phyloP scores from a whole-genome alignment of 176 grass and related monocot species.

The Juncus effusus region DNA sequence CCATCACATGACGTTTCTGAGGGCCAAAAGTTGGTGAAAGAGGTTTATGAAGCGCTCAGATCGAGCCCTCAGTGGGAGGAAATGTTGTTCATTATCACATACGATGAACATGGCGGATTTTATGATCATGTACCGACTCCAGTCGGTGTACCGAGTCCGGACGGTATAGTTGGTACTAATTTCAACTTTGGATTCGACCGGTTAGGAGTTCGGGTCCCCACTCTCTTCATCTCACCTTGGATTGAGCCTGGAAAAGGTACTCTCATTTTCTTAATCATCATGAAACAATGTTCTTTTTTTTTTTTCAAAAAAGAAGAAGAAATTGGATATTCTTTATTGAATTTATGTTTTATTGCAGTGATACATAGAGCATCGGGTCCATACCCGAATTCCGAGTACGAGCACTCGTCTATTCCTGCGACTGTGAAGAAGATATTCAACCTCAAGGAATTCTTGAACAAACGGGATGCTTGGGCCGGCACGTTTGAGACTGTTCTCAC shows the following conservation, averaged over 20 bases:
- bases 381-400: slow-evolving; percentile 51
- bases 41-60: slow-evolving; percentile 62
- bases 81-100: slow-evolving; percentile 57
- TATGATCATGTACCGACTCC: slow-evolving; percentile 74
- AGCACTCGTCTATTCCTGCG: slow-evolving; percentile 81
- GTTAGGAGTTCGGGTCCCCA: slow-evolving; percentile 69
- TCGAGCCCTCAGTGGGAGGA: slow-evolving; percentile 71
- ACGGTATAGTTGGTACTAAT: slow-evolving; percentile 39
- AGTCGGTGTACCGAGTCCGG: slow-evolving; percentile 58
- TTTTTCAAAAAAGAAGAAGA: neutral
- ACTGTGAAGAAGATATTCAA: slow-evolving; percentile 84
- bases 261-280: no score
- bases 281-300: neutral
- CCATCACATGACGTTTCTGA: slow-evolving; percentile 65
- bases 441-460: slow-evolving; percentile 64
- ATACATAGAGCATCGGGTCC: slow-evolving; percentile 53
- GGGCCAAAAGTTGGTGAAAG: slow-evolving; percentile 67
- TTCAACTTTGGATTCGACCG: slow-evolving; percentile 76
- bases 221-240: slow-evolving; percentile 73
- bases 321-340: neutral
- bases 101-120: slow-evolving; percentile 88
- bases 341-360: slow-evolving; percentile 23
- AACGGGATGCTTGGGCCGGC: slow-evolving; percentile 69
- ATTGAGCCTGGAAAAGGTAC: slow-evolving; percentile 58
- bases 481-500: slow-evolving; percentile 65